Evolutionary conservation across 345 rosid genomes (phyloP).

Genomic region (Stellera chamaejasme): DNA sequence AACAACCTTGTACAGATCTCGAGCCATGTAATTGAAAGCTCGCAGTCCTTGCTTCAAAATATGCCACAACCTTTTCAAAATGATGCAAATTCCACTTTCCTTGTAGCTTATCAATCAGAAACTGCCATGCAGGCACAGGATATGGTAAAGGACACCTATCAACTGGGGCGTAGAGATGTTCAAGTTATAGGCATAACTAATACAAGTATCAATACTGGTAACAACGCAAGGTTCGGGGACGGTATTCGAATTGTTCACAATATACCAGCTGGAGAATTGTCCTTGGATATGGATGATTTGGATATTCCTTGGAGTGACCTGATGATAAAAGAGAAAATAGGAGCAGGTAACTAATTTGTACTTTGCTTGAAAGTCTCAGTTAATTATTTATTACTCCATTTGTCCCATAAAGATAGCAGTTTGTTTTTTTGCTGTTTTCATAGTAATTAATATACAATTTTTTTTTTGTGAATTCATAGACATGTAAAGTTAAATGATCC

Average conservation of each 20-base stretch:
- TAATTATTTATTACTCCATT: too few species aligned
- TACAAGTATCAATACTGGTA: constrained; percentile 24
- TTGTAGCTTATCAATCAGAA: constrained; percentile 23
- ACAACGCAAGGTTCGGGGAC: constrained; percentile 32
- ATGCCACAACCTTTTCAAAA: constrained; percentile 25
- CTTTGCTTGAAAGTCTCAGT: not conserved
- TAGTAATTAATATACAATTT: too few species aligned
- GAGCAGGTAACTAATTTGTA: constrained; percentile 67
- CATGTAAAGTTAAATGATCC: too few species aligned
- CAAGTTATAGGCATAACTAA: constrained; percentile 23
- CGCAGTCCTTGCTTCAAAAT: constrained; percentile 31
- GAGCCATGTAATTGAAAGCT: constrained; percentile 31
- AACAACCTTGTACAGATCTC: constrained; percentile 35
- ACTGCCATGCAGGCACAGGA: constrained; percentile 33
- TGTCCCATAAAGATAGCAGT: too few species aligned
- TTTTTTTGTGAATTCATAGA: too few species aligned
- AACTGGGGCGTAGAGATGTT: constrained; percentile 28
- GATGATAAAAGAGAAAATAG: constrained; percentile 80
- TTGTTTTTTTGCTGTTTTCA: too few species aligned
- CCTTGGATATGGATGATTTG: constrained; percentile 79
- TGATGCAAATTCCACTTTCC: constrained; percentile 29
- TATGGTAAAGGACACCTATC: constrained; percentile 31
- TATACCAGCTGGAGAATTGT: constrained; percentile 41
- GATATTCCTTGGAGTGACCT: constrained; percentile 93
- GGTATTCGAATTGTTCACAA: constrained; percentile 30